phyloP scores from a whole-genome alignment of 2,329 filamentous ascomycete genomes.

The Trichoderma asperellum region DNA sequence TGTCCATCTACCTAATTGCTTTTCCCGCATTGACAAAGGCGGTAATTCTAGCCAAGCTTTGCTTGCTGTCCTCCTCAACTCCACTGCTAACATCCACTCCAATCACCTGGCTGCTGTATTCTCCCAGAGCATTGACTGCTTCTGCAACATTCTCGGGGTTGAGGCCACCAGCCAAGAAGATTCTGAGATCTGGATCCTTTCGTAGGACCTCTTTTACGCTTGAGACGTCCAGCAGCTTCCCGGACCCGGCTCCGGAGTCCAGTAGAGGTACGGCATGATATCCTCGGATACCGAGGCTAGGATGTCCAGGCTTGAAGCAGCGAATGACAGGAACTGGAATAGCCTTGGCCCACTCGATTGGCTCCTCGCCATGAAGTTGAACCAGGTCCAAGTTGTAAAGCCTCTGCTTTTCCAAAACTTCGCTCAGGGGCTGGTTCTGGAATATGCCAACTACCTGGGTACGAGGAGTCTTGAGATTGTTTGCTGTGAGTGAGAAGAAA shows the following conservation, averaged over 20 bases:
- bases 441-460: constrained; percentile 92
- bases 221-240: constrained; percentile 73
- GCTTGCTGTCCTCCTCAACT: constrained; percentile 81
- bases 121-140: constrained; percentile 65
- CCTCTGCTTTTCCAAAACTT: constrained; percentile 78
- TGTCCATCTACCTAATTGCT: constrained; percentile 49
- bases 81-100: constrained; percentile 95
- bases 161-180: constrained; percentile 85
- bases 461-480: constrained; percentile 56
- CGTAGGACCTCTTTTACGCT: constrained; percentile 69
- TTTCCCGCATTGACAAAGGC: constrained; percentile 80
- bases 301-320: constrained; percentile 76
- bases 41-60: constrained; percentile 79
- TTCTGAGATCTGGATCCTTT: constrained; percentile 69
- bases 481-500: constrained; percentile 68
- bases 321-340: constrained; percentile 92
- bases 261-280: constrained; percentile 84
- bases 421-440: constrained; percentile 82
- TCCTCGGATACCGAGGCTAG: constrained; percentile 72
- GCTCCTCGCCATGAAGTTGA: constrained; percentile 90
- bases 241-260: constrained; percentile 85
- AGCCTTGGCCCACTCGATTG: constrained; percentile 85
- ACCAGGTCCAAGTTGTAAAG: constrained; percentile 82
- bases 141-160: constrained; percentile 76
- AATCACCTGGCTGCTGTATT: constrained; percentile 65